Percentiles rank a stretch among this genome's conserved stretches.
Evolutionary conservation across 345 rosid genomes (phyloP).

Genomic region (Acer saccharum): DNA sequence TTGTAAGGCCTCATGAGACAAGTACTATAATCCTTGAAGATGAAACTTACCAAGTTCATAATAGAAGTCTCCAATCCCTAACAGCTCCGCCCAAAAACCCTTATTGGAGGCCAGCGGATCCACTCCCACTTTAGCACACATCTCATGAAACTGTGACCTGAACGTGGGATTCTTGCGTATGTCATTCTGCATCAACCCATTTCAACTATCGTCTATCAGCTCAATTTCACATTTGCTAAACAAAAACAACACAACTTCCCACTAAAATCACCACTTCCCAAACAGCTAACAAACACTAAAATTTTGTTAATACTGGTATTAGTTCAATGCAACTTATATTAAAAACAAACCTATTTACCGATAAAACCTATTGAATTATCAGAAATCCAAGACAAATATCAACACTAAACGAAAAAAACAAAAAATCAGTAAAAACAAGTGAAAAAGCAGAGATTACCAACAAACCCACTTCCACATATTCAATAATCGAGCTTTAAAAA

Average conservation of each 20-base stretch:
- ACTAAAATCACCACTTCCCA: background rate
- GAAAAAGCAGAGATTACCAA: background rate
- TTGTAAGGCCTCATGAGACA: background rate
- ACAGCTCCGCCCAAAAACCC: constrained; percentile 95
- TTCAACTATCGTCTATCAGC: constrained; percentile 11
- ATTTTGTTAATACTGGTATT: background rate
- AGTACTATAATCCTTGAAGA: background rate
- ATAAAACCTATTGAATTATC: background rate
- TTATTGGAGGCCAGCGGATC: constrained; percentile 95
- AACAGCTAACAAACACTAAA: background rate
- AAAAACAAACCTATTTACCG: background rate
- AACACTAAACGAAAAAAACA: background rate
- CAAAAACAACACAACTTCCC: constrained; percentile 1
- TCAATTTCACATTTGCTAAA: background rate
- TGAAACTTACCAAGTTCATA: constrained; percentile 76
- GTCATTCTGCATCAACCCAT: constrained; percentile 59
- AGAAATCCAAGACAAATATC: background rate
- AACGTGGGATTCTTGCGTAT: constrained; percentile 79
- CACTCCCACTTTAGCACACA: constrained; percentile 95
- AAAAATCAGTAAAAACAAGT: background rate
- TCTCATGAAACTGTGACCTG: constrained; percentile 80
- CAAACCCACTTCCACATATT: background rate
- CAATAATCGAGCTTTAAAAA: background rate
- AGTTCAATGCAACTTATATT: background rate
- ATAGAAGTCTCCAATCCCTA: constrained; percentile 97